These are phyloP conservation scores for Xylaria cubensis DNA, from an alignment of 495 filamentous ascomycete genomes.

Conservation along the genomic window DNA sequence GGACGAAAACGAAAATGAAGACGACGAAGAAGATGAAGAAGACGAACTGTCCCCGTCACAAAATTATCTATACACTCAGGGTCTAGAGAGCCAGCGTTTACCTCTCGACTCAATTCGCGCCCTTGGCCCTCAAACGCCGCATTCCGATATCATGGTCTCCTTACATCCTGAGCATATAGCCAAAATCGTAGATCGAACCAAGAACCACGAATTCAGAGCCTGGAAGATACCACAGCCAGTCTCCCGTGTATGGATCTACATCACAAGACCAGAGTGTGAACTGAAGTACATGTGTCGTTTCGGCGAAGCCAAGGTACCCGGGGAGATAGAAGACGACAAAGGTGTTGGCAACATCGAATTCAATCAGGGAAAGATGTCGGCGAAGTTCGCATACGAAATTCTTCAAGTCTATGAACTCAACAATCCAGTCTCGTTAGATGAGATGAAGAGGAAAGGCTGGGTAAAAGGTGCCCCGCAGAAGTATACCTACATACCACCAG, in stretches of 20 bases:
- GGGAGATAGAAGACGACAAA: conserved; percentile 45
- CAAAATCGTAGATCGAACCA: conserved; percentile 46
- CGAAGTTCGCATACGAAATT: conserved; percentile 54
- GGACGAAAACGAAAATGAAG: conserved; percentile 17
- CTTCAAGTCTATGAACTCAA: conserved; percentile 60
- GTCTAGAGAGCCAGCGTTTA: conserved; percentile 57
- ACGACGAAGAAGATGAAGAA: no score
- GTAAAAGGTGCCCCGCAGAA: conserved; percentile 46
- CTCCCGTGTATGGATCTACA: conserved; percentile 57
- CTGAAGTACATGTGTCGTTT: conserved; percentile 59
- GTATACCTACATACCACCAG: conserved; percentile 52
- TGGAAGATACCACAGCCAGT: conserved; percentile 51
- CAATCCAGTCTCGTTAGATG: conserved; percentile 51
- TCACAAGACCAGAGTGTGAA: conserved; percentile 44
- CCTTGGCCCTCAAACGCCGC: conserved; percentile 52
- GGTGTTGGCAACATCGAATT: conserved; percentile 57
- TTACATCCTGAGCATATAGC: conserved; percentile 48
- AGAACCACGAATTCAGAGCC: conserved; percentile 54
- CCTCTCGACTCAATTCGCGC: conserved; percentile 49
- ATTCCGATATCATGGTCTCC: conserved; percentile 56
- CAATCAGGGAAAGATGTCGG: conserved; percentile 44
- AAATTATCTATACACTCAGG: conserved; percentile 49
- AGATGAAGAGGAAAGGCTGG: conserved; percentile 53
- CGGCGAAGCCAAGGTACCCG: conserved; percentile 46
- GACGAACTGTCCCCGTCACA: conserved; percentile 28